Conservation (phyloP, 2,329 filamentous ascomycete genomes). For the Trichoderma oligosporum region DNA sequence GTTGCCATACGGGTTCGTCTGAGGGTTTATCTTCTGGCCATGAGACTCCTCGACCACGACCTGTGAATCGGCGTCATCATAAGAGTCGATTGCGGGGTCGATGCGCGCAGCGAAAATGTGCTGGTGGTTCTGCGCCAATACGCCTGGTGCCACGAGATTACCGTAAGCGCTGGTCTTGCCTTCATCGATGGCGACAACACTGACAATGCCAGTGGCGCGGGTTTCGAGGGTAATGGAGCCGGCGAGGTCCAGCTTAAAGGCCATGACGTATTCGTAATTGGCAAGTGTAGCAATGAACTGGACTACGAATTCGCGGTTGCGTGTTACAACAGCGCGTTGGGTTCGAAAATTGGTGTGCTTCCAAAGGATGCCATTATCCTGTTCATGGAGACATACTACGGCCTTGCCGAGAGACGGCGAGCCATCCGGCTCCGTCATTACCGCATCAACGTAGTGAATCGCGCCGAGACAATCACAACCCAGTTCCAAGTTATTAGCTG, state of each 20-base stretch:
- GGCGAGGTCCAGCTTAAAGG: conserved; percentile 56
- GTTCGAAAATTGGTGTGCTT: conserved; percentile 70
- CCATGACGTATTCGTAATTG: conserved; percentile 64
- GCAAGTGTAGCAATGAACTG: conserved; percentile 66
- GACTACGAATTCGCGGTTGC: conserved; percentile 60
- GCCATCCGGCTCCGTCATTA: conserved; percentile 52
- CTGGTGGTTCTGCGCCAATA: conserved; percentile 66
- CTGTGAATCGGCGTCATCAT: conserved; percentile 45
- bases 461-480: conserved; percentile 69
- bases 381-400: conserved; percentile 66
- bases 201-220: conserved; percentile 63
- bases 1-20: conserved; percentile 59
- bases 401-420: conserved; percentile 50
- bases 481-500: conserved; percentile 63
- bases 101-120: conserved; percentile 65
- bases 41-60: conserved; percentile 42
- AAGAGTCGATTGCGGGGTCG: conserved; percentile 58
- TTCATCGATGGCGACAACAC: conserved; percentile 56
- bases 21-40: conserved; percentile 39
- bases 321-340: conserved; percentile 55
- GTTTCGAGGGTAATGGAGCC: conserved; percentile 60
- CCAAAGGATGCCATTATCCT: conserved; percentile 67
- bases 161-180: conserved; percentile 52
- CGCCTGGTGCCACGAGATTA: conserved; percentile 60
- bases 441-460: conserved; percentile 60